A percentile compares a stretch with the other conserved stretches of the same genome.
These are phyloP conservation scores for Tritrichomonas foetus DNA, from an alignment of 208 protist species.

Conservation along the genomic window DNA sequence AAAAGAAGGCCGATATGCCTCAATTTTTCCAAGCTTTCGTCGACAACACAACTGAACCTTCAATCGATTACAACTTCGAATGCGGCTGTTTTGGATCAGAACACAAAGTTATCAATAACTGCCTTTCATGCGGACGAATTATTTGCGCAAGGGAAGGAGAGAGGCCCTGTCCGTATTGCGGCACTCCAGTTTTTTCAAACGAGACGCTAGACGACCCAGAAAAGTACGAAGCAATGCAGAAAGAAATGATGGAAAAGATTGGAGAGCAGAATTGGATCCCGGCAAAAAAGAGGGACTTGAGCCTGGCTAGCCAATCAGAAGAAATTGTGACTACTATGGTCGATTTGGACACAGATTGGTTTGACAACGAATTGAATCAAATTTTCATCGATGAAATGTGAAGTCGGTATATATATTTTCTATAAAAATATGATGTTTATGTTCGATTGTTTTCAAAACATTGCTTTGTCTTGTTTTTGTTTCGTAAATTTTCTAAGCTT, in stretches of 20 bases:
- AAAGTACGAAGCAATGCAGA: neutral
- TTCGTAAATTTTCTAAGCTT: too few relatives aligned
- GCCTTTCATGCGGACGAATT: neutral
- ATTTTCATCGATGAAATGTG: neutral
- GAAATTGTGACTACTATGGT: neutral
- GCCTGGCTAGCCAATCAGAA: neutral
- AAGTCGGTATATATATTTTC: too few relatives aligned
- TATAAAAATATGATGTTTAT: too few relatives aligned
- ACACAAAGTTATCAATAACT: slow-evolving; percentile 16
- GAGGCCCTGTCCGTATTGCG: slow-evolving; percentile 24
- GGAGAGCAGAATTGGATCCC: neutral
- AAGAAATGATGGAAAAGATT: neutral
- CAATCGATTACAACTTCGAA: slow-evolving; percentile 28
- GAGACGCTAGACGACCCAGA: neutral
- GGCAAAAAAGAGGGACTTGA: neutral
- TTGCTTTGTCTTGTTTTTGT: too few relatives aligned
- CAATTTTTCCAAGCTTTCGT: slow-evolving; percentile 11
- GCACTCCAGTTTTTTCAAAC: slow-evolving; percentile 34
- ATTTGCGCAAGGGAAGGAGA: neutral
- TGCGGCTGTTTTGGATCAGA: slow-evolving; percentile 7
- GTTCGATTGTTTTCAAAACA: too few relatives aligned
- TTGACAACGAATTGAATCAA: neutral
- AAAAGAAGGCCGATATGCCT: neutral
- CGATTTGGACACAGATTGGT: slow-evolving; percentile 35
- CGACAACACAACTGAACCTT: neutral